A percentile compares a stretch with the other conserved stretches of the same genome.
phyloP scores from a whole-genome alignment of 202 grass and related monocot species.

The Setaria italica region DNA sequence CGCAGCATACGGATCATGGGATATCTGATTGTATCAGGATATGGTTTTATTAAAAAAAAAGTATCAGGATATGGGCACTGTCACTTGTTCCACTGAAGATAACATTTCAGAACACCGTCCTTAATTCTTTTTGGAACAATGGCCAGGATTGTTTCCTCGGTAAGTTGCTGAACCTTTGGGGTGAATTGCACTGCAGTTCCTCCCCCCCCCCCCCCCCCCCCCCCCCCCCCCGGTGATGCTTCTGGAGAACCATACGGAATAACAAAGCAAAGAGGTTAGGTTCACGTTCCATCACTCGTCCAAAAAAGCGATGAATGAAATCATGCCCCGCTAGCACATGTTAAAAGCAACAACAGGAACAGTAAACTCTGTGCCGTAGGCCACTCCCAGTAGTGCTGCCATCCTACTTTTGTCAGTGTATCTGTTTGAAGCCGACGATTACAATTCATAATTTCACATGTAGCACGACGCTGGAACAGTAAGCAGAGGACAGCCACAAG shows the following conservation, averaged over 20 bases:
- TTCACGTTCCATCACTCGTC: conserved; percentile 41
- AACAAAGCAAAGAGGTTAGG: conserved; percentile 33
- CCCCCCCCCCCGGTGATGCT: not conserved
- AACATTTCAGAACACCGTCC: not conserved
- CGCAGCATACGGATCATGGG: not conserved
- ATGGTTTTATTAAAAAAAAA: too few species aligned
- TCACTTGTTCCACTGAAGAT: not conserved
- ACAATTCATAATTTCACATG: too few species aligned
- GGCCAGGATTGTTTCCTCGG: not conserved
- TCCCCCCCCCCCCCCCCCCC: too few species aligned
- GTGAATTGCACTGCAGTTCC: conserved; percentile 35
- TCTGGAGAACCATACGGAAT: not conserved
- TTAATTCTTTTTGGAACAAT: not conserved
- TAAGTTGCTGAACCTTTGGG: conserved; percentile 9
- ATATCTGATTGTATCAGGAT: not conserved
- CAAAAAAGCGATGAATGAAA: not conserved
- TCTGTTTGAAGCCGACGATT: not conserved
- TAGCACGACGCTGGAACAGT: not conserved
- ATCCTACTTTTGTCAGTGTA: not conserved
- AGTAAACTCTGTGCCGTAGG: not conserved
- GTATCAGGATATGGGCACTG: conserved; percentile 2
- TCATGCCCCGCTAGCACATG: conserved; percentile 10
- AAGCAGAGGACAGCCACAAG: not conserved
- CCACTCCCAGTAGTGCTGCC: not conserved
- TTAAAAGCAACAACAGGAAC: conserved; percentile 3